These are phyloP conservation scores for Ailanthus altissimus DNA, from an alignment of 345 rosid species.

Conservation along the genomic window DNA sequence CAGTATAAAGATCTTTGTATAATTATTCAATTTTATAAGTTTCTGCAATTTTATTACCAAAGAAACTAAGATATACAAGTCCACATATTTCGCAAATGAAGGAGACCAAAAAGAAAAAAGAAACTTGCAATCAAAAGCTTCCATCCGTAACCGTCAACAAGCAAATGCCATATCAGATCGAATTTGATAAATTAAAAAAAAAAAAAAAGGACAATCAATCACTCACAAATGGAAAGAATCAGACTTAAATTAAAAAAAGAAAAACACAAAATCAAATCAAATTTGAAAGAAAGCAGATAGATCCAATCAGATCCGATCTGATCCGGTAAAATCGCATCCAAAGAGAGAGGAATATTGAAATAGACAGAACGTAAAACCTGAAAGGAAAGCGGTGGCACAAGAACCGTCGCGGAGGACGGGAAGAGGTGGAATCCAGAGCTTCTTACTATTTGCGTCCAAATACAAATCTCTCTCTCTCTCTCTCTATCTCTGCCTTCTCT, in stretches of 20 bases:
- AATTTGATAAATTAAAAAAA: neutral
- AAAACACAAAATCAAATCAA: neutral
- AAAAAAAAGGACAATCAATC: neutral
- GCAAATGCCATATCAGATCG: neutral
- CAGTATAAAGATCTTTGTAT: neutral
- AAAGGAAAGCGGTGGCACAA: conserved; percentile 71
- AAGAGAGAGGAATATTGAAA: neutral
- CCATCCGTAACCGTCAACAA: neutral
- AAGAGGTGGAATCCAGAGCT: conserved; percentile 64
- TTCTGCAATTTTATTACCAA: neutral
- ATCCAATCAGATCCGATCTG: conserved; percentile 28
- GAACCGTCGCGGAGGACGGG: conserved; percentile 85
- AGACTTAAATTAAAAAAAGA: neutral
- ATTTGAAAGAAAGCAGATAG: neutral
- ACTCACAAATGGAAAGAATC: neutral
- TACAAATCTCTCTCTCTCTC: neutral
- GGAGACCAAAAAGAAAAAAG: neutral
- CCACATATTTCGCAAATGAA: neutral
- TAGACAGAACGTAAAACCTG: conserved; percentile 37
- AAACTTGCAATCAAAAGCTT: neutral
- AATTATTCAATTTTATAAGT: neutral
- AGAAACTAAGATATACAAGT: neutral
- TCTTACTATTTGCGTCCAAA: conserved; percentile 28
- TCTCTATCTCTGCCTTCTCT: neutral
- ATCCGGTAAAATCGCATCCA: neutral